Evolutionary conservation across 768 basidiomycete genomes (phyloP).

Genomic region (Pleurotus citrinopileatus): DNA sequence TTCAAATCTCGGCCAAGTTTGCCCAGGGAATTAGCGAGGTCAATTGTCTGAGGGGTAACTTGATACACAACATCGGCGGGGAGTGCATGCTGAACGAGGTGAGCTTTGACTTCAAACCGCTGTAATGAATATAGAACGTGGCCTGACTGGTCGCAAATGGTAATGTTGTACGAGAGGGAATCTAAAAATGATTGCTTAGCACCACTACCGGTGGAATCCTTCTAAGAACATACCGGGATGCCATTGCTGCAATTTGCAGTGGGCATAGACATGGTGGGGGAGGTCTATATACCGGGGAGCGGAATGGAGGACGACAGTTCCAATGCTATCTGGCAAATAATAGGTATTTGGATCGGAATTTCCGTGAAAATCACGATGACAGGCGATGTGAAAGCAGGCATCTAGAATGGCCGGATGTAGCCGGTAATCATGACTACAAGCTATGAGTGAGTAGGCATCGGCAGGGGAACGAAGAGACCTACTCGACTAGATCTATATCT

Average conservation of each 20-base stretch:
- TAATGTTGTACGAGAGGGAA: no score
- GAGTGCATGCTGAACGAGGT: no score
- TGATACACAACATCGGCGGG: no score
- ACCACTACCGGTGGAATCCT: background rate
- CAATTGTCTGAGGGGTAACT: no score
- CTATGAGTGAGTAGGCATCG: background rate
- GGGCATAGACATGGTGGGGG: background rate
- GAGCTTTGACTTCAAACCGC: no score
- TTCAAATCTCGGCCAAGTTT: no score
- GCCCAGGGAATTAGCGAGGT: no score
- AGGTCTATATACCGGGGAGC: background rate
- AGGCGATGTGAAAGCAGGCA: slow-evolving; percentile 27
- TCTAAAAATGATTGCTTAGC: no score
- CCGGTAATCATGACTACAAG: slow-evolving; percentile 20
- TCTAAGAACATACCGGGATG: background rate
- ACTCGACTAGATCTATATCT: background rate
- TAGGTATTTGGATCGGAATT: background rate
- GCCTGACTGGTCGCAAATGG: no score
- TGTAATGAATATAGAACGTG: no score
- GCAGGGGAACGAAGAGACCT: background rate
- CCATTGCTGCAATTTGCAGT: background rate
- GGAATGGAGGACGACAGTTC: background rate
- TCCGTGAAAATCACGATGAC: background rate
- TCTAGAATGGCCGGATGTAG: slow-evolving; percentile 36
- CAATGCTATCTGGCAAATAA: background rate